Conservation (phyloP, 2,329 filamentous ascomycete genomes). For the Apiospora malaysiana region DNA sequence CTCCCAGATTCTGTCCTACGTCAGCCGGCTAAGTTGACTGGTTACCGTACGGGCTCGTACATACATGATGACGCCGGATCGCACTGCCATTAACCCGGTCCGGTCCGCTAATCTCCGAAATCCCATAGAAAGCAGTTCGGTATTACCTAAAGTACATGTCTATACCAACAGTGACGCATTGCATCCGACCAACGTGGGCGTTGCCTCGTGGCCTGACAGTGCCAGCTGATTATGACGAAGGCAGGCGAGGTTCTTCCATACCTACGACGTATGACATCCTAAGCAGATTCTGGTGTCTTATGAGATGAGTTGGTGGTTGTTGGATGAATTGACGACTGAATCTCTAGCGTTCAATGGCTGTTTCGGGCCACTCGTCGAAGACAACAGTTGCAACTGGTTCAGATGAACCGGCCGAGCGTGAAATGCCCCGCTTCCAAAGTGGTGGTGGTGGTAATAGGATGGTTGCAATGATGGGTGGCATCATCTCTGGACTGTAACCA, state of each 20-base stretch:
- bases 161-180: neutral
- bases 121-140: neutral
- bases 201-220: neutral
- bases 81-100: slow-evolving; percentile 4
- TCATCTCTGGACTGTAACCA: neutral
- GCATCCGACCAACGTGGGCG: neutral
- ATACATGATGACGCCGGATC: slow-evolving; percentile 1
- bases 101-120: slow-evolving; percentile 14
- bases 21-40: slow-evolving; percentile 2
- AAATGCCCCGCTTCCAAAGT: slow-evolving; percentile 6
- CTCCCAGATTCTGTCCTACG: slow-evolving; percentile 6
- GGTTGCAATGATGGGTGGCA: neutral
- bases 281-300: neutral
- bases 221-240: neutral
- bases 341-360: slow-evolving; percentile 4
- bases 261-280: too few relatives aligned
- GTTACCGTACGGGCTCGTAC: slow-evolving; percentile 4
- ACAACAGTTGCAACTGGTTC: slow-evolving; percentile 9
- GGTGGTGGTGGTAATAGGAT: neutral
- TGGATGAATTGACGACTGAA: neutral
- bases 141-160: neutral
- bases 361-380: slow-evolving; percentile 16
- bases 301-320: neutral
- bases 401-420: slow-evolving; percentile 17
- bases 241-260: neutral